A percentile compares a stretch with the other conserved stretches of the same genome.
These are phyloP conservation scores for Candida palmyrensis DNA, from an alignment of 805 yeast species.

Conservation along the genomic window DNA sequence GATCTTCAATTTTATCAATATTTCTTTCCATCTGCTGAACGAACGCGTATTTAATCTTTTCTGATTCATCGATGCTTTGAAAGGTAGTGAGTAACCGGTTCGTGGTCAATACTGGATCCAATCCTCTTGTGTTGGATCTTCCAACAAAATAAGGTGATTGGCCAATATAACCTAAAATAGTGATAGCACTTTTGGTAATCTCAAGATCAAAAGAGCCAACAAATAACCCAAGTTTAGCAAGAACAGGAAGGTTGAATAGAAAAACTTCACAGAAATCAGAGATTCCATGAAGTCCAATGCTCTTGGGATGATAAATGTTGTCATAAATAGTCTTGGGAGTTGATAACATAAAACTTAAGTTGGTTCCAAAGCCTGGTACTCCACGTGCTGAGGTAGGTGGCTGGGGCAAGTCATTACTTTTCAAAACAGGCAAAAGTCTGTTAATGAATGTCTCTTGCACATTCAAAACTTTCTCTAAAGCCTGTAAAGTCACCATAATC, in stretches of 20 bases:
- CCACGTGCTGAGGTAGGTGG: constrained; percentile 4
- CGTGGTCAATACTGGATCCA: constrained; percentile 33
- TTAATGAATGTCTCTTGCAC: constrained; percentile 59
- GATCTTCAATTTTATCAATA: constrained; percentile 30
- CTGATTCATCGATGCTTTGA: constrained; percentile 74
- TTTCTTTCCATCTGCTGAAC: constrained; percentile 56
- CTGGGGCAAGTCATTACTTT: constrained; percentile 23
- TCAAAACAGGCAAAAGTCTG: constrained; percentile 47
- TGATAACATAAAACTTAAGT: constrained; percentile 21
- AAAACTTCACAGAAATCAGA: constrained; percentile 68
- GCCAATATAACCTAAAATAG: constrained; percentile 48
- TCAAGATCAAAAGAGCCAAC: constrained; percentile 51
- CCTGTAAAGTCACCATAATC: constrained; percentile 17
- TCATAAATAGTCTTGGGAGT: constrained; percentile 20
- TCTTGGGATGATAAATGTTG: constrained; percentile 34
- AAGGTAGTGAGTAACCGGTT: constrained; percentile 66
- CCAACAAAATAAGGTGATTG: constrained; percentile 41
- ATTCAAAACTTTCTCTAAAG: constrained; percentile 45
- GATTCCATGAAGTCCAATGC: constrained; percentile 54
- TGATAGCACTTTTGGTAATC: constrained; percentile 51
- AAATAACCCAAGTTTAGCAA: constrained; percentile 72
- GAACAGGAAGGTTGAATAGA: constrained; percentile 60
- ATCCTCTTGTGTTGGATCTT: constrained; percentile 10
- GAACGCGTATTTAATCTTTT: constrained; percentile 66
- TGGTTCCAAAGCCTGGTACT: constrained; percentile 20